phyloP scores from a whole-genome alignment of 2,329 filamentous ascomycete genomes.

The Aspergillus neotritici region DNA sequence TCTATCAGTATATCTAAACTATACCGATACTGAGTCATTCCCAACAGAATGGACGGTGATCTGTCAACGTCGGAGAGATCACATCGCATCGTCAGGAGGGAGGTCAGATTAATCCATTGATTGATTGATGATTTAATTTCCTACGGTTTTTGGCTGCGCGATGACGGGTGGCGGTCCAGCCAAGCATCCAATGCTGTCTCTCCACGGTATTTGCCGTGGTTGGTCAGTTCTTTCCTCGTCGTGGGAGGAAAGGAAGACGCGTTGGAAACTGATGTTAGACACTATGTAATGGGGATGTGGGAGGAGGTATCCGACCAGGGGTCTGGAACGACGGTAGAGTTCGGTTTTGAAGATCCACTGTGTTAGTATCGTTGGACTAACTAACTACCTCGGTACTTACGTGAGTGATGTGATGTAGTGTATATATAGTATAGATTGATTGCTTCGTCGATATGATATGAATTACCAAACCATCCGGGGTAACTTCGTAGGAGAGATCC shows the following conservation, averaged over 20 bases:
- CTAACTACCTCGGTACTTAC: too few species aligned
- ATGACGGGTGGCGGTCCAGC: constrained; percentile 11
- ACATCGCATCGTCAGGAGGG: constrained; percentile 4
- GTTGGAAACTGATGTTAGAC: too few species aligned
- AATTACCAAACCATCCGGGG: too few species aligned
- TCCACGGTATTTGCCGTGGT: too few species aligned
- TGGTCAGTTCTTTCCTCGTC: too few species aligned
- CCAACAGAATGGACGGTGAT: constrained; percentile 8
- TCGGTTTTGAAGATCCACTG: constrained; percentile 10
- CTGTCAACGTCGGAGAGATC: constrained; percentile 14
- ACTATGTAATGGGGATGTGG: constrained; percentile 2
- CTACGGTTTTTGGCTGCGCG: constrained; percentile 13
- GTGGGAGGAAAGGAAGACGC: too few species aligned
- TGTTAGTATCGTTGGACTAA: background rate
- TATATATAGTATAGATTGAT: too few species aligned
- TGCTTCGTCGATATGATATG: too few species aligned
- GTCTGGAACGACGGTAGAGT: constrained; percentile 15
- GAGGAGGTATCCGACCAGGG: background rate
- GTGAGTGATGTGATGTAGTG: too few species aligned
- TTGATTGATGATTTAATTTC: constrained; percentile 10
- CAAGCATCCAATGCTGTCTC: constrained; percentile 2
- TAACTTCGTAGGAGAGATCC: too few species aligned
- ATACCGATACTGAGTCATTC: background rate
- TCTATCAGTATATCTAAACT: background rate
- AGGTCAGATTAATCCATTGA: background rate